Percentiles rank a stretch among this genome's conserved stretches.
phyloP scores from a whole-genome alignment of 2,329 filamentous ascomycete species.

The Xylaria hypoxylon region DNA sequence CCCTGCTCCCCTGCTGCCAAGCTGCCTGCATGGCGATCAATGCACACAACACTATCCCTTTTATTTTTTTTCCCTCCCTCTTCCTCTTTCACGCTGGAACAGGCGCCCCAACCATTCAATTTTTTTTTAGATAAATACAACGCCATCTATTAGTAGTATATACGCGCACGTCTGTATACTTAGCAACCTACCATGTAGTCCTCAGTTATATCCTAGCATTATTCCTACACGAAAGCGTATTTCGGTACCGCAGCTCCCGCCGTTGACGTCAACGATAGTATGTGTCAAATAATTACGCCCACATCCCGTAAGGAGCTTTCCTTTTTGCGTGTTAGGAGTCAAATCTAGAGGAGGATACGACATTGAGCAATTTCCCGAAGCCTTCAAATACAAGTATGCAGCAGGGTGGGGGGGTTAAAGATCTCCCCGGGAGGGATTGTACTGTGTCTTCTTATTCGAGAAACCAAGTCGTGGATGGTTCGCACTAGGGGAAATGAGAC shows the following conservation, averaged over 20 bases:
- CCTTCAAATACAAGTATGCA: slow-evolving; percentile 27
- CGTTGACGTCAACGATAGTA: slow-evolving; percentile 29
- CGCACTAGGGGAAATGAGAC: slow-evolving; percentile 35
- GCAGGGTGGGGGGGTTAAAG: slow-evolving; percentile 19
- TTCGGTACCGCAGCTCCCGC: slow-evolving; percentile 17
- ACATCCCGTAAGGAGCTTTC: slow-evolving; percentile 13
- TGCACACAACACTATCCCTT: slow-evolving; percentile 33
- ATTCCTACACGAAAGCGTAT: not conserved
- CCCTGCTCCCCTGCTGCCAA: slow-evolving; percentile 38
- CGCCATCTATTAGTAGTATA: slow-evolving; percentile 1
- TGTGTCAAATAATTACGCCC: slow-evolving; percentile 7
- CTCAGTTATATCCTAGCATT: not conserved
- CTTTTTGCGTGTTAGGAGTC: slow-evolving; percentile 17
- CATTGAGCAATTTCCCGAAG: slow-evolving; percentile 40
- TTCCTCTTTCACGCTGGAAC: not conserved
- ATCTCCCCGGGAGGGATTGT: slow-evolving; percentile 7
- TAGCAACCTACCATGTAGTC: not conserved
- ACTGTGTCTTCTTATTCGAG: slow-evolving; percentile 22
- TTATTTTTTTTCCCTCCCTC: slow-evolving; percentile 13
- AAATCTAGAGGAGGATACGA: slow-evolving; percentile 26
- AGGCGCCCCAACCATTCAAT: slow-evolving; percentile 15
- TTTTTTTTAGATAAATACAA: not conserved
- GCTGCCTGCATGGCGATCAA: slow-evolving; percentile 36
- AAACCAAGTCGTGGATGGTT: slow-evolving; percentile 21
- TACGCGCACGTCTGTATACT: not conserved